phyloP scores from a whole-genome alignment of 2,329 filamentous ascomycete genomes.

The Tolypocladium tundrense region DNA sequence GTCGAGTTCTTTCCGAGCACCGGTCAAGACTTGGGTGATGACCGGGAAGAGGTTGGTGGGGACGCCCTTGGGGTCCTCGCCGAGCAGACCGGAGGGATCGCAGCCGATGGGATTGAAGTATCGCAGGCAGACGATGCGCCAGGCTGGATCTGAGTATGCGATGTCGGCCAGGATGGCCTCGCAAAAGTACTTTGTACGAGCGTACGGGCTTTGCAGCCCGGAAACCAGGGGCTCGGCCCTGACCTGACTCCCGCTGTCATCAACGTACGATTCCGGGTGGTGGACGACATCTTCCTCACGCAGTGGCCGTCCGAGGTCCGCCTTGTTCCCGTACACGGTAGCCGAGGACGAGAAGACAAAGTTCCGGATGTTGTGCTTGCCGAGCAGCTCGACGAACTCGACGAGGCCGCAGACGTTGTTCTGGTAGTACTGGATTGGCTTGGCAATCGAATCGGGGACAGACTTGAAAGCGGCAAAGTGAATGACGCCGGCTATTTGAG shows the following conservation, averaged over 20 bases:
- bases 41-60: slow-evolving; percentile 57
- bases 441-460: slow-evolving; percentile 50
- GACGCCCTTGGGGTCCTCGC: slow-evolving; percentile 51
- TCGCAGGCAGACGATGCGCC: slow-evolving; percentile 52
- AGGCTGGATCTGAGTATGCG: slow-evolving; percentile 47
- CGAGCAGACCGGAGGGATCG: slow-evolving; percentile 51
- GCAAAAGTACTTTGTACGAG: slow-evolving; percentile 57
- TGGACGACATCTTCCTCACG: slow-evolving; percentile 43
- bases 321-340: slow-evolving; percentile 52
- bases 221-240: slow-evolving; percentile 12
- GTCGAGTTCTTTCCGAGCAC: slow-evolving; percentile 39
- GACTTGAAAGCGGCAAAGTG: slow-evolving; percentile 61
- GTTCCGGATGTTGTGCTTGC: slow-evolving; percentile 50
- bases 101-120: slow-evolving; percentile 63
- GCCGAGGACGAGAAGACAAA: slow-evolving; percentile 61
- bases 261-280: slow-evolving; percentile 31
- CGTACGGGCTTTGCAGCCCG: slow-evolving; percentile 55
- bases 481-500: slow-evolving; percentile 50
- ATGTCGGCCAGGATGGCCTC: slow-evolving; percentile 56
- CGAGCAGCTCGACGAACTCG: slow-evolving; percentile 45
- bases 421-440: slow-evolving; percentile 53
- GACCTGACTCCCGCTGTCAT: slow-evolving; percentile 25
- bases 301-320: slow-evolving; percentile 37
- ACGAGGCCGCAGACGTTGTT: slow-evolving; percentile 59
- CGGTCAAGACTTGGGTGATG: slow-evolving; percentile 50